Evolutionary conservation across 2,329 filamentous ascomycete species (phyloP), one percentile per base, ranked within the genome.

Genomic region (Cladorrhinum sp.): DNA sequence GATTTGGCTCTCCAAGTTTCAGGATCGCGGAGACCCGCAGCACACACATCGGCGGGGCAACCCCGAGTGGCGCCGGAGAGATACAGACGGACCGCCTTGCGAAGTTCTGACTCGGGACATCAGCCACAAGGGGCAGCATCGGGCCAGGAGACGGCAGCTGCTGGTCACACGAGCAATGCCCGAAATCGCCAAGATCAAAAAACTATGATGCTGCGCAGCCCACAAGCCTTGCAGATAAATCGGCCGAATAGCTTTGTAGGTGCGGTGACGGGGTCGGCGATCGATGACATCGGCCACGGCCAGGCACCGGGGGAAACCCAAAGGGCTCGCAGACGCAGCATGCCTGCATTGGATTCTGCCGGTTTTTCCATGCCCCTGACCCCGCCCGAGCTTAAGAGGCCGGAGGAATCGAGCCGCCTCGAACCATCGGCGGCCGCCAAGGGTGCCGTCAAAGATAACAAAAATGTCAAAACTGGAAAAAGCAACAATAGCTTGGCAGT

Each of bases 291-390:
- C 71, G 83, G 86, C 59, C 85, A 80, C 60, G 79, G 81, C 58
- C 73, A 79, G 24, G 72, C 77, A n/a, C 75, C 84, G 18, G 91
- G 93, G 25, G 82, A 89, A 36, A 84, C 87, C 9, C 92, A 89
- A 75, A 84, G 91, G 70, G 89, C 92, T 75, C 84, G 92, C 68
- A 86, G 92, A 71, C 86, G 92, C 66, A 97, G 92, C 75, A 84
- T 96, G 77, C 91, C 91, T 66, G 88, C 85, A 18, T 74, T 83
- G 62, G 81, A 85, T 73, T 75, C 76, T 69, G 66, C 76, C 67
- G 76, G 79, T 62, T 76, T 77, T 66, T 71, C 73, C 58, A 75
- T 70, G 63, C 69, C 72, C 64, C 57, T 75, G 67, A 72, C 72
- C 62, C 73, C 76, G 63, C 75, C 74, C 57, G 71, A 73, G 48